Conservation (phyloP, 257 asterid genomes). For the Vinca minor region DNA sequence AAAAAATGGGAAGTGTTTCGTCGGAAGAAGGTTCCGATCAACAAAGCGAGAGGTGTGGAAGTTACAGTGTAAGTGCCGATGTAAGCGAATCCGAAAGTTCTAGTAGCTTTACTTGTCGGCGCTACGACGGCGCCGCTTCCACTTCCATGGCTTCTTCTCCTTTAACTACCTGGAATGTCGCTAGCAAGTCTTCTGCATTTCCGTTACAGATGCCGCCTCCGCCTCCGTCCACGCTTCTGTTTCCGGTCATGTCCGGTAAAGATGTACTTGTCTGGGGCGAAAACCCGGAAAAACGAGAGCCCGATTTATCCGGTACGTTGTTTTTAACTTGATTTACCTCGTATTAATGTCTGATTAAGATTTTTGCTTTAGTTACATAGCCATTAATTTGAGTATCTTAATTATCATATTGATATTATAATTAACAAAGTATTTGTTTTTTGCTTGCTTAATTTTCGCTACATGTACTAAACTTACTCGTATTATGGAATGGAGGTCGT, state of each 20-base stretch:
- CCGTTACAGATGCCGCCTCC: constrained; percentile 37
- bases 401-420: not conserved
- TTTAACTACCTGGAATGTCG: constrained; percentile 20
- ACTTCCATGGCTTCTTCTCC: constrained; percentile 60
- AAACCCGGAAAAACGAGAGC: constrained; percentile 37
- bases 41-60: constrained; percentile 70
- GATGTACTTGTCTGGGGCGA: constrained; percentile 61
- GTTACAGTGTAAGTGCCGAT: constrained; percentile 90
- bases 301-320: constrained; percentile 68
- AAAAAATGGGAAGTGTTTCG: constrained; percentile 57
- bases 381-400: constrained; percentile 1
- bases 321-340: not conserved
- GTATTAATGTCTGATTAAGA: not conserved
- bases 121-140: constrained; percentile 51
- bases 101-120: constrained; percentile 30
- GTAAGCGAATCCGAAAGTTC: constrained; percentile 84
- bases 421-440: no score
- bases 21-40: constrained; percentile 63
- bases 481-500: no score
- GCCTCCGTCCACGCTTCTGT: constrained; percentile 54
- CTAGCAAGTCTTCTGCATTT: constrained; percentile 23
- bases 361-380: not conserved
- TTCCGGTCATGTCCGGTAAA: constrained; percentile 62
- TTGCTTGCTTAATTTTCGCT: no score
- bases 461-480: no score